These are phyloP conservation scores for Rugonectria rugulosa DNA, from an alignment of 2,329 filamentous ascomycete genomes.

Conservation along the genomic window DNA sequence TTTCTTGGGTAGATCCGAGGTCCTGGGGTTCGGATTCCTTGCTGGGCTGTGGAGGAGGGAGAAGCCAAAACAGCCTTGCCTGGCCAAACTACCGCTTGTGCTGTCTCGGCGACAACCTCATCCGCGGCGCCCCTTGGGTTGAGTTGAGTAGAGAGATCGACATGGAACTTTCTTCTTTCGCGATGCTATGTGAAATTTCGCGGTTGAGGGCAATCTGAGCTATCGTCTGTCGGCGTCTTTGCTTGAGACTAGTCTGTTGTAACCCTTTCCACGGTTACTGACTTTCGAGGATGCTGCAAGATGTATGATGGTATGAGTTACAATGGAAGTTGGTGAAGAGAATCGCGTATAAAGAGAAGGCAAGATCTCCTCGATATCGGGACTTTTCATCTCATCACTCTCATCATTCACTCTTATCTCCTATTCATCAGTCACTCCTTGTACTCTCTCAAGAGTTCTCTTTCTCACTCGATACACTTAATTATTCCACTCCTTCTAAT, in stretches of 20 bases:
- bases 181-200: neutral
- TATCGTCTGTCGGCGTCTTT: neutral
- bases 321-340: neutral
- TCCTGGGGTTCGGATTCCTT: too few relatives aligned
- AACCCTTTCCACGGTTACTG: too few relatives aligned
- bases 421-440: constrained; percentile 7
- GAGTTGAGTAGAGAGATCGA: neutral
- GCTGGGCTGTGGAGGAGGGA: neutral
- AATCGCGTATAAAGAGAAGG: constrained; percentile 19
- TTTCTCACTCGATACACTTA: constrained; percentile 18
- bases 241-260: constrained; percentile 2
- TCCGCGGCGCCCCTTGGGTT: neutral
- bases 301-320: too few relatives aligned
- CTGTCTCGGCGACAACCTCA: constrained; percentile 4
- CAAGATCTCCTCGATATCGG: neutral
- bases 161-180: neutral
- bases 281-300: too few relatives aligned
- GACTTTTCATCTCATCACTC: constrained; percentile 16
- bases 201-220: neutral
- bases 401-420: constrained; percentile 13
- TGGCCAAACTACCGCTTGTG: neutral
- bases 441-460: constrained; percentile 17
- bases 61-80: neutral
- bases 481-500: constrained; percentile 3
- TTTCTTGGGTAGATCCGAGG: too few relatives aligned